Conservation (phyloP, 2,329 filamentous ascomycete species). For the Aspergillus fumigatiaffinis region DNA sequence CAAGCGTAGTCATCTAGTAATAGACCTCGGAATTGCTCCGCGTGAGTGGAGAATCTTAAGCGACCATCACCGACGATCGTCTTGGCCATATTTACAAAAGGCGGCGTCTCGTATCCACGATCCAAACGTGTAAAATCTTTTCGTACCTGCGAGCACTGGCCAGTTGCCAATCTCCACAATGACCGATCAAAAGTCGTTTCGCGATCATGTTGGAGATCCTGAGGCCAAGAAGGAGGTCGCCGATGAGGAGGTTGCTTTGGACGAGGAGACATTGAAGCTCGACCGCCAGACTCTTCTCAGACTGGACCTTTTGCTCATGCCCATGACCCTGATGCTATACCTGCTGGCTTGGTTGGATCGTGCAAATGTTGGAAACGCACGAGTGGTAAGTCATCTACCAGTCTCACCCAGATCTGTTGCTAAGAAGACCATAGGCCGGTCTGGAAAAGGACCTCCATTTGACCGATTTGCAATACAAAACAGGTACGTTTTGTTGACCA, state of each 20-base stretch:
- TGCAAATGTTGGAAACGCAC: conserved; percentile 15
- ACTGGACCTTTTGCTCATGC: conserved; percentile 12
- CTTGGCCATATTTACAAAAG: background rate
- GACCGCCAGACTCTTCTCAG: conserved; percentile 8
- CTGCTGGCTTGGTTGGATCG: conserved; percentile 15
- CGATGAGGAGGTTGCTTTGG: background rate
- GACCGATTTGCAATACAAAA: conserved; percentile 10
- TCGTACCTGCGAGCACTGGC: background rate
- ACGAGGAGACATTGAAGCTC: background rate
- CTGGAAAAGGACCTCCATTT: conserved; percentile 12
- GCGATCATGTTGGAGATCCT: background rate
- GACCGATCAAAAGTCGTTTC: background rate
- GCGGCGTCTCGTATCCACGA: background rate
- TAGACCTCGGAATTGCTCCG: background rate
- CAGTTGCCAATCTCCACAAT: background rate
- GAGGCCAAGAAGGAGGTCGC: background rate
- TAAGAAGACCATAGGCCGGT: conserved; percentile 4
- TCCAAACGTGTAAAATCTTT: background rate
- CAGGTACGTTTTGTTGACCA: background rate
- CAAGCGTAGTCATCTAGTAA: background rate
- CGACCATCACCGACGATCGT: background rate
- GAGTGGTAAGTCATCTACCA: conserved; percentile 4
- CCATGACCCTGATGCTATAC: conserved; percentile 14
- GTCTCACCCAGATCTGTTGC: background rate
- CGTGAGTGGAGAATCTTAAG: background rate